These are phyloP conservation scores for Kodamaea leandrae DNA, from an alignment of 805 yeast genomes.

Conservation along the genomic window DNA sequence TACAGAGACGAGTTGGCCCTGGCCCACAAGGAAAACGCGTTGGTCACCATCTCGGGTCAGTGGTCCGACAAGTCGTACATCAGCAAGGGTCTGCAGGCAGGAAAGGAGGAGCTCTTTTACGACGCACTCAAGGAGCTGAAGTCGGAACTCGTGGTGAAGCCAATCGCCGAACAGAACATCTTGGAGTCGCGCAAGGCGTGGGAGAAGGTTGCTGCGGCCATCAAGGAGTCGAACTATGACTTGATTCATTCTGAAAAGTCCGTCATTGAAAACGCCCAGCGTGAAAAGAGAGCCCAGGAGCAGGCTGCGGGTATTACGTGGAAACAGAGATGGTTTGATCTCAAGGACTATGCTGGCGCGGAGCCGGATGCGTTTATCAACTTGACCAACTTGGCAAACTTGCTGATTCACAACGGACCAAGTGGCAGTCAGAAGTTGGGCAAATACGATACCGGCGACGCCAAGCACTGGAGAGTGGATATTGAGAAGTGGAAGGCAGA, in stretches of 20 bases:
- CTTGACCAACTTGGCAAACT: conserved; percentile 45
- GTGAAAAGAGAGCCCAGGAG: conserved; percentile 77
- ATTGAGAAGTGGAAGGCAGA: conserved; percentile 56
- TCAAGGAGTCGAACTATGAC: conserved; percentile 70
- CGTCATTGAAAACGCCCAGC: conserved; percentile 77
- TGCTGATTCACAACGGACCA: conserved; percentile 63
- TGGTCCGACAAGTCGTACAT: conserved; percentile 82
- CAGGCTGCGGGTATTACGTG: conserved; percentile 60
- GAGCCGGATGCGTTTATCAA: conserved; percentile 32
- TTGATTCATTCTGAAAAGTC: conserved; percentile 73
- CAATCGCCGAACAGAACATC: conserved; percentile 73
- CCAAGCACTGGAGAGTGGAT: conserved; percentile 71
- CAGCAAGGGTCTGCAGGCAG: conserved; percentile 51
- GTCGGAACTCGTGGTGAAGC: conserved; percentile 68
- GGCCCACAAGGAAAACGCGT: conserved; percentile 55
- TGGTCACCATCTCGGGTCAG: conserved; percentile 83
- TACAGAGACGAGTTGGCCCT: conserved; percentile 51
- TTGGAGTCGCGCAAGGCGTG: conserved; percentile 90
- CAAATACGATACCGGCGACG: conserved; percentile 50
- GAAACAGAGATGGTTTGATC: conserved; percentile 80
- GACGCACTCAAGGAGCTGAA: conserved; percentile 54
- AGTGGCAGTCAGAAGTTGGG: conserved; percentile 60
- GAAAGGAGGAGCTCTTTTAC: conserved; percentile 54
- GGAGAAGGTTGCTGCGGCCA: conserved; percentile 85
- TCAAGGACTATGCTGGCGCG: conserved; percentile 25